These are phyloP conservation scores for Corymbia calophylla DNA, from an alignment of 441 rosid species.

Conservation along the genomic window DNA sequence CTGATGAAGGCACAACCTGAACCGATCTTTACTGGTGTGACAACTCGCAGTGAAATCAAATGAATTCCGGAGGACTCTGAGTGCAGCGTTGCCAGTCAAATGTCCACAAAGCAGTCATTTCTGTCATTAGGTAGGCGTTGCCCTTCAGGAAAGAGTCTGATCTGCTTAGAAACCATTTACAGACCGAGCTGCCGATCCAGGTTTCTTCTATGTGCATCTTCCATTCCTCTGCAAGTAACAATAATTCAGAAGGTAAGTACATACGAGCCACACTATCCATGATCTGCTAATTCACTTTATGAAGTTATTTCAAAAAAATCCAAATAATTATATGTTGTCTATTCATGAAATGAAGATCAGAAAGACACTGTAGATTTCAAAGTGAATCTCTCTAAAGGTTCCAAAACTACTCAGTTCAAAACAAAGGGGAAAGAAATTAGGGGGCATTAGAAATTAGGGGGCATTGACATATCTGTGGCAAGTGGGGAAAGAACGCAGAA, in stretches of 20 bases:
- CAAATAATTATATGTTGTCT: neutral
- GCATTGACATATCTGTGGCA: neutral
- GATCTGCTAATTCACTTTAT: neutral
- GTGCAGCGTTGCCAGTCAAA: neutral
- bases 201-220: neutral
- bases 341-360: neutral
- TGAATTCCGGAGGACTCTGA: neutral
- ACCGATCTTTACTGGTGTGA: neutral
- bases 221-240: neutral
- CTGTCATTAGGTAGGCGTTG: neutral
- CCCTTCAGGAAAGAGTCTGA: neutral
- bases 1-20: neutral
- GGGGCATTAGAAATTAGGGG: neutral
- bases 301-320: neutral
- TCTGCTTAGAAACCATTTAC: neutral
- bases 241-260: neutral
- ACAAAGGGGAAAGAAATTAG: neutral
- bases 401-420: neutral
- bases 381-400: neutral
- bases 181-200: neutral
- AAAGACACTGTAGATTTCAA: neutral
- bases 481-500: neutral
- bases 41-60: neutral
- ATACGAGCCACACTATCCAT: neutral
- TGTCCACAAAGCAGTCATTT: neutral